Conservation (phyloP, 305 asterid species). For the Plantago coronopus region DNA sequence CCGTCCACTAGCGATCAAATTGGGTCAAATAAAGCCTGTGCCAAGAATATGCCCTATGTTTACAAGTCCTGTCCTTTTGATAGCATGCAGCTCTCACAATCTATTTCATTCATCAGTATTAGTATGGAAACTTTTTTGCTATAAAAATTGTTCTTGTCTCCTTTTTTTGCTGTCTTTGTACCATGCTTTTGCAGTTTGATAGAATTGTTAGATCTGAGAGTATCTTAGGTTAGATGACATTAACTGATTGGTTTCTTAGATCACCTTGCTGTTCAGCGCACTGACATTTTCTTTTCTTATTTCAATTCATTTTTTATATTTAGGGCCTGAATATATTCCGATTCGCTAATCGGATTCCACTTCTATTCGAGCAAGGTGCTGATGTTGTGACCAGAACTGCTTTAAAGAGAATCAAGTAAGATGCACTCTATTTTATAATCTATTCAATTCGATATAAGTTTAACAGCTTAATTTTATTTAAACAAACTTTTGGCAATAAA, state of each 20-base stretch:
- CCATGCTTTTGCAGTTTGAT: too few relatives aligned
- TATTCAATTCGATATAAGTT: slow-evolving; percentile 5
- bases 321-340: slow-evolving; percentile 90
- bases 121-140: too few relatives aligned
- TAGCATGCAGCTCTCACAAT: too few relatives aligned
- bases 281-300: slow-evolving; percentile 22
- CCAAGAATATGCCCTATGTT: not conserved
- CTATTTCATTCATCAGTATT: too few relatives aligned
- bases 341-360: slow-evolving; percentile 94
- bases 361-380: slow-evolving; percentile 95
- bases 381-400: slow-evolving; percentile 96
- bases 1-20: too few relatives aligned
- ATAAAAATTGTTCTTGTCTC: too few relatives aligned
- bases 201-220: too few relatives aligned
- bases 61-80: not conserved
- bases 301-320: slow-evolving; percentile 19
- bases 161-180: too few relatives aligned
- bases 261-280: slow-evolving; percentile 11
- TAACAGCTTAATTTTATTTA: too few relatives aligned
- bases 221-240: too few relatives aligned
- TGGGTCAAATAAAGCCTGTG: not conserved
- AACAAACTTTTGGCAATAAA: too few relatives aligned
- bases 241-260: slow-evolving; percentile 2
- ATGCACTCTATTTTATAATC: slow-evolving; percentile 14
- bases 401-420: slow-evolving; percentile 81